These are phyloP conservation scores for Naegleria fowleri DNA, from an alignment of 208 protist species.

Conservation along the genomic window DNA sequence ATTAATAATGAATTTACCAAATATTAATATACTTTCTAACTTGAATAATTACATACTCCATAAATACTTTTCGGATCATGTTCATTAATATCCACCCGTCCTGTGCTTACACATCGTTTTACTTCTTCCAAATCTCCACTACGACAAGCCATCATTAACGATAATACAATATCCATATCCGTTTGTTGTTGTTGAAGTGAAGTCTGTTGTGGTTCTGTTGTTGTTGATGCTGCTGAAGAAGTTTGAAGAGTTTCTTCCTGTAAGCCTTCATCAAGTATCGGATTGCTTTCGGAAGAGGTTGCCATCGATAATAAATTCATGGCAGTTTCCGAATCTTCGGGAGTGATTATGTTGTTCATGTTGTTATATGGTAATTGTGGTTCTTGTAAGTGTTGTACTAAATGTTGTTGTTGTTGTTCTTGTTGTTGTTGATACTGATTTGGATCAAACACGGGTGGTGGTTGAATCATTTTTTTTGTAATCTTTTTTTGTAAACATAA, in stretches of 20 bases:
- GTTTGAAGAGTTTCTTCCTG: too few species aligned
- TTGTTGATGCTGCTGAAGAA: too few species aligned
- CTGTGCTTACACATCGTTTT: background rate
- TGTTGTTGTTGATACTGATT: background rate
- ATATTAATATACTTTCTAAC: too few species aligned
- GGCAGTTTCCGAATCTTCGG: background rate
- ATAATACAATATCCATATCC: background rate
- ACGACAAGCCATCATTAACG: background rate
- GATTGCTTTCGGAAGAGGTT: background rate
- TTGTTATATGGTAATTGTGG: too few species aligned
- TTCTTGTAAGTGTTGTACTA: background rate
- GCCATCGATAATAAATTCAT: background rate
- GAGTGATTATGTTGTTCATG: background rate
- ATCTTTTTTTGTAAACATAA: too few species aligned
- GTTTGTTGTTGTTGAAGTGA: background rate
- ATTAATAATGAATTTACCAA: background rate
- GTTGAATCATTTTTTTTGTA: too few species aligned
- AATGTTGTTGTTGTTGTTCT: background rate
- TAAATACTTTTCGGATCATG: slow-evolving; percentile 17
- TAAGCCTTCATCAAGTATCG: too few species aligned
- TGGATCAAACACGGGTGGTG: background rate
- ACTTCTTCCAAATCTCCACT: background rate
- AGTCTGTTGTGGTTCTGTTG: too few species aligned
- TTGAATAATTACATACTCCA: background rate
- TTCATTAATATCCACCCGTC: background rate